phyloP scores from a whole-genome alignment of 352 stramenopile species.

The Poterioochromonas sp. region DNA sequence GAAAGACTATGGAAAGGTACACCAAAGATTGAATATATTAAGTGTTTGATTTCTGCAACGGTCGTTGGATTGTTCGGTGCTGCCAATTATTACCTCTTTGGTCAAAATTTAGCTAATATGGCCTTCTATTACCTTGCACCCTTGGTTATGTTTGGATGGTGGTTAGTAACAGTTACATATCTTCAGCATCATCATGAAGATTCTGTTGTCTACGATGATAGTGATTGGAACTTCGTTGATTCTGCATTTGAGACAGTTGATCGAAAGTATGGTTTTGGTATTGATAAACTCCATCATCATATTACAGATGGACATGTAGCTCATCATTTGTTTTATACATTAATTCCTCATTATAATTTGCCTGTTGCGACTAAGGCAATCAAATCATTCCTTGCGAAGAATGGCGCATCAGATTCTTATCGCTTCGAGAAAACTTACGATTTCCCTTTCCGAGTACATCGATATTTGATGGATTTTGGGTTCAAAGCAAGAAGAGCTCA shows the following conservation, averaged over 20 bases:
- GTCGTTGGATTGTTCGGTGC: slow-evolving; percentile 43
- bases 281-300: slow-evolving; percentile 55
- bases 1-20: slow-evolving; percentile 48
- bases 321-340: slow-evolving; percentile 64
- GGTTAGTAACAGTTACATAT: slow-evolving; percentile 68
- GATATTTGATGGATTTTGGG: neutral
- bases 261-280: slow-evolving; percentile 54
- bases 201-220: slow-evolving; percentile 53
- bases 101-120: slow-evolving; percentile 46
- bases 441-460: slow-evolving; percentile 2
- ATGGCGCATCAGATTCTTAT: slow-evolving; percentile 46
- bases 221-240: slow-evolving; percentile 54
- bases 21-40: slow-evolving; percentile 40
- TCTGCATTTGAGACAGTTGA: slow-evolving; percentile 63
- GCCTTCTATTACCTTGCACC: slow-evolving; percentile 54
- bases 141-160: slow-evolving; percentile 57
- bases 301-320: slow-evolving; percentile 66
- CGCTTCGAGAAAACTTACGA: slow-evolving; percentile 38
- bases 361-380: slow-evolving; percentile 49
- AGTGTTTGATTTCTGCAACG: slow-evolving; percentile 42
- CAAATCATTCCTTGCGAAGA: slow-evolving; percentile 41
- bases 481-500: neutral
- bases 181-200: slow-evolving; percentile 63
- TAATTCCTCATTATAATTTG: slow-evolving; percentile 57
- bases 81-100: slow-evolving; percentile 38